Base-by-base conservation (phyloP, 192 early-diverging fungal species). In the Diversispora eburnea region DNA sequence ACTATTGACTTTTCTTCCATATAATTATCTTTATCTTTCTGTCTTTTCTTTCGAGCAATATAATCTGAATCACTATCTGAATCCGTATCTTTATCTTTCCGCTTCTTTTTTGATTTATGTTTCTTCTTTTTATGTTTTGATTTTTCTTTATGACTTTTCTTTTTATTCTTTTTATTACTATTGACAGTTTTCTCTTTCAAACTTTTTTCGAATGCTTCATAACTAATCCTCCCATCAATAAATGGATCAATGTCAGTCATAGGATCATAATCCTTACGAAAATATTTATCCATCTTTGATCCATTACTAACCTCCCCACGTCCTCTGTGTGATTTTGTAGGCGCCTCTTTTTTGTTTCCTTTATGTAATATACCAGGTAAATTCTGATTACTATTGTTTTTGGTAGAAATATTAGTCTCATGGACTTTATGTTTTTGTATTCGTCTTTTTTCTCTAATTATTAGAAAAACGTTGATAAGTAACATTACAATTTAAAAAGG, bases 271-370 rank as follows among this genome's bases (percentile, higher is more conserved):
- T 74, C 77, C 4, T 80, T 76, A 39, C 73, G 49, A 76, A 87
- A 87, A 51, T 87, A 87, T 74, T 84, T 85, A 70, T 87, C 86
- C 86, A 87, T 87, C 15, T 80, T 73, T 3, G 86, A 84, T 13
- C 78, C 77, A 9, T 79, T 72, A 20, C 39, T 78, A n/a, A 79
- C 76, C 45, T 79, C 78, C 8, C 82, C 82, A 19, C 82, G 73
- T 0, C 82, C 82, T 63, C 64, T 70, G 13, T 58, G 9, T 62
- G 57, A 41, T 13, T 55, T 22, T 22, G 12, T 48, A 1, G 77
- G 41, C 7, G 57, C 56, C 17, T 58, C 39, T 55, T 39, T 25
- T 56, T 8, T 41, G 20, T 42, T 4, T 47, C 25, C 33, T 60
- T 47, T 51, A 12, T 57, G 7, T 6, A 52, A 25, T 5, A 39